Conservation (phyloP, 2,329 filamentous ascomycete species). For the Orbilia blumenaviensis region DNA sequence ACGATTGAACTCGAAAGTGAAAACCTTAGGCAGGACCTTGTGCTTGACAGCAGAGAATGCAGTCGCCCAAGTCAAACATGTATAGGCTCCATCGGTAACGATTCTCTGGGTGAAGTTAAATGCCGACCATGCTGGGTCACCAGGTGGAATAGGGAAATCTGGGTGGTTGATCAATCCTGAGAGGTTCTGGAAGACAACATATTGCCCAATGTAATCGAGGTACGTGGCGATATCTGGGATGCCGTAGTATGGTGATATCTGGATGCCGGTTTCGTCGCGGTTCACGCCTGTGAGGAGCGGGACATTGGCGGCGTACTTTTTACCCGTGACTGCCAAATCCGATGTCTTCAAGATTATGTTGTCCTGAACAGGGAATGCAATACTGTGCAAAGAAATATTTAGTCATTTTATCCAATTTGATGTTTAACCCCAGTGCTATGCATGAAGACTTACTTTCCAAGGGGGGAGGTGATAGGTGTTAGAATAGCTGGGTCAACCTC, state of each 20-base stretch:
- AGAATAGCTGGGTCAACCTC: slow-evolving; percentile 22
- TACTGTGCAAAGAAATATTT: not conserved
- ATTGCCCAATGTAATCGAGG: slow-evolving; percentile 46
- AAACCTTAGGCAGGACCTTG: slow-evolving; percentile 59
- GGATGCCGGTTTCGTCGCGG: slow-evolving; percentile 61
- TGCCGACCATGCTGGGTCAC: slow-evolving; percentile 54
- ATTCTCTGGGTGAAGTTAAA: slow-evolving; percentile 61
- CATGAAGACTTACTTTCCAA: slow-evolving; percentile 17
- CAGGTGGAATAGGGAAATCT: slow-evolving; percentile 37
- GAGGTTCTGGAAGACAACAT: slow-evolving; percentile 55
- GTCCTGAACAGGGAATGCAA: slow-evolving; percentile 56
- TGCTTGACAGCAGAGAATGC: slow-evolving; percentile 59
- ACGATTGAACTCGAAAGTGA: slow-evolving; percentile 62
- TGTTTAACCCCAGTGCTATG: not conserved
- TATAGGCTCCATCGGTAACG: slow-evolving; percentile 59
- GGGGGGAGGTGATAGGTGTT: not conserved
- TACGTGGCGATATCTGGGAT: slow-evolving; percentile 56
- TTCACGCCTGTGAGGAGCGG: slow-evolving; percentile 61
- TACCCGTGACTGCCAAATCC: slow-evolving; percentile 58
- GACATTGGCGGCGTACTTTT: slow-evolving; percentile 57
- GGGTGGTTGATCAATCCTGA: slow-evolving; percentile 54
- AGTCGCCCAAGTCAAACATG: slow-evolving; percentile 60
- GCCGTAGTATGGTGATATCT: slow-evolving; percentile 58
- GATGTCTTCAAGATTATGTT: slow-evolving; percentile 58
- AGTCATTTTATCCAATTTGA: not conserved